phyloP scores from a whole-genome alignment of 768 basidiomycete genomes.

The Calocera viscosa region DNA sequence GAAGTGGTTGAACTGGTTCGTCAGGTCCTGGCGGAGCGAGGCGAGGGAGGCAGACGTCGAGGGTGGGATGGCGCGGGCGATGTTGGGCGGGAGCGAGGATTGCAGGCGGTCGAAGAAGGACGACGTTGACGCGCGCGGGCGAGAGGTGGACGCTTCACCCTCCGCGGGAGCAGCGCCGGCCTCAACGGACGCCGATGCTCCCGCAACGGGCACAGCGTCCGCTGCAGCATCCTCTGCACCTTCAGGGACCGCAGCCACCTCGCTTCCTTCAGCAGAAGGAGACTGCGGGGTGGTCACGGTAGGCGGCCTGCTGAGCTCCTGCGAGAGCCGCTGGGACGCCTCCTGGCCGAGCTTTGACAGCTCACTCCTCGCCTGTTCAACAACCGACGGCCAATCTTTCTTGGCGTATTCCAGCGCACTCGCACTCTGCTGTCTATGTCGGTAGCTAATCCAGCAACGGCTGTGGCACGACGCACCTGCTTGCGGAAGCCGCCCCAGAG shows the following conservation, averaged over 20 bases:
- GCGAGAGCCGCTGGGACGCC: not conserved
- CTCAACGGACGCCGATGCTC: conserved; percentile 13
- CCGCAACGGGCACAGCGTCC: not conserved
- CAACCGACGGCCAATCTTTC: conserved; percentile 52
- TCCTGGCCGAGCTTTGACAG: conserved; percentile 39
- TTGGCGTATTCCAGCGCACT: conserved; percentile 38
- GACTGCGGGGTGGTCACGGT: not conserved
- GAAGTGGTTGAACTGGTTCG: conserved; percentile 41
- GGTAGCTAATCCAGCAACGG: not conserved
- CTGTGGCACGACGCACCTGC: conserved; percentile 44
- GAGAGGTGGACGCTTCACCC: conserved; percentile 20
- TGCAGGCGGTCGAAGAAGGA: conserved; percentile 59
- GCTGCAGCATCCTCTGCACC: not conserved
- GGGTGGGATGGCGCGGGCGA: conserved; percentile 24
- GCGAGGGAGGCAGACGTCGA: conserved; percentile 25
- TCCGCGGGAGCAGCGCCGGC: conserved; percentile 14
- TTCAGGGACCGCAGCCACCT: conserved; percentile 23
- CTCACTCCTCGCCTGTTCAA: conserved; percentile 68
- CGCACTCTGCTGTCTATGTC: conserved; percentile 42
- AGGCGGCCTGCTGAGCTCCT: not conserved
- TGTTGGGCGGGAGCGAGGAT: conserved; percentile 58
- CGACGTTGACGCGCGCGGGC: conserved; percentile 25
- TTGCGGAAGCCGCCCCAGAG: conserved; percentile 89
- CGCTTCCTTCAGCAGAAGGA: conserved; percentile 20
- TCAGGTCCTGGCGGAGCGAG: conserved; percentile 61